Evolutionary conservation across 192 early-diverging fungal genomes (phyloP), one percentile per base, ranked within the genome.

Genomic region (Dispira simplex): DNA sequence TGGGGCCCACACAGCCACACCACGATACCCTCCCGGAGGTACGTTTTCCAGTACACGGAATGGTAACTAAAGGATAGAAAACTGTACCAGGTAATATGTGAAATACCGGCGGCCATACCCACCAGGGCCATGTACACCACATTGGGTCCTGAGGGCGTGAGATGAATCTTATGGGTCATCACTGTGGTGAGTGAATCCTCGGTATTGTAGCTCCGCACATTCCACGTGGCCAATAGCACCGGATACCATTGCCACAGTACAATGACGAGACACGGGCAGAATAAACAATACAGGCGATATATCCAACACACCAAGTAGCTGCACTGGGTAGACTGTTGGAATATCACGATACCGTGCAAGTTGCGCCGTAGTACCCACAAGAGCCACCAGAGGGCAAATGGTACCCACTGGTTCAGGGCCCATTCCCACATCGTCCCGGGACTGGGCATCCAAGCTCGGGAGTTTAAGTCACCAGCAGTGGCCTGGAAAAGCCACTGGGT

Each of bases 1-100:
- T 43, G 58, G 28, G 58, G 28, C 39, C 58, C 58, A 60, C 58
- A 44, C 8, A 70, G 63, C 77, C 77, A 78, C 1, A 75, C 68
- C 9, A 71, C 77, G 20, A 75, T 55, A 5, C 77, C 77, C 18
- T 75, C 72, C 1, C 71, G 63, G 58, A 78, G 43, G 52, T 75
- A 75, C 25, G 66, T 64, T 57, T 70, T 73, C 77, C 77, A 78
- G 16, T 71, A 66, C 28, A 78, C 64, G 63, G 71, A 56, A 39
- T 73, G 66, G 71, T 78, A 78, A 1, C 73, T 73, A 49, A 75
- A 78, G 65, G 73, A 75, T 49, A 78, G 71, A 54, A 78, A 78
- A 68, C 77, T 78, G 25, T 75, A 78, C 77, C 77, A 78, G 46
- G 68, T 18, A 11, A 68, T 55, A 44, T 78, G 77, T 0, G 67